Evolutionary conservation across 2,329 filamentous ascomycete species (phyloP).

Genomic region (Cordyceps farinosa): DNA sequence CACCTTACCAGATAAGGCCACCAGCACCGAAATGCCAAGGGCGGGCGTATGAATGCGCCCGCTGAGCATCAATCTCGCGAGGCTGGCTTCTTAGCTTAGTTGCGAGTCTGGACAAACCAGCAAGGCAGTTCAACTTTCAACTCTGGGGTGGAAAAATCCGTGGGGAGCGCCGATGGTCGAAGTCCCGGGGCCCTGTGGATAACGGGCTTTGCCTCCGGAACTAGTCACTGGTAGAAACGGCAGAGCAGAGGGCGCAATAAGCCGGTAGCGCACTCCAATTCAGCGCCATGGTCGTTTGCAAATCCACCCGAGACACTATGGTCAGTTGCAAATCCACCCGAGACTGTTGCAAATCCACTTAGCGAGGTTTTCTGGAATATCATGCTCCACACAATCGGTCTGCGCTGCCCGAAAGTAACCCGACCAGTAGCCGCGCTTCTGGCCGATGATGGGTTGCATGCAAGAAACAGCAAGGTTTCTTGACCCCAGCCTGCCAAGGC

Average conservation of each 20-base stretch:
- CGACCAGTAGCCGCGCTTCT: background rate
- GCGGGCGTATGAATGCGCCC: background rate
- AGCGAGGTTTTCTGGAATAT: background rate
- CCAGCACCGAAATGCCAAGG: background rate
- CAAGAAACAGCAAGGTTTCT: background rate
- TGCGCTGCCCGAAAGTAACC: background rate
- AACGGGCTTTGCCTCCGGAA: background rate
- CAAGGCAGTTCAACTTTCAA: background rate
- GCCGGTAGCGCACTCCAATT: background rate
- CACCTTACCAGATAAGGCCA: background rate
- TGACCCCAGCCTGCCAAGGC: background rate
- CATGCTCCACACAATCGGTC: constrained; percentile 4
- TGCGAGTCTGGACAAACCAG: background rate
- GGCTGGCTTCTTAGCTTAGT: background rate
- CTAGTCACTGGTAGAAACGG: background rate
- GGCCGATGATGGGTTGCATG: background rate
- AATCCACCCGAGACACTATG: background rate
- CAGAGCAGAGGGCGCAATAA: background rate
- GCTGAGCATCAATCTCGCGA: background rate
- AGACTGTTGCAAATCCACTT: background rate
- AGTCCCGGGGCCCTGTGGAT: background rate
- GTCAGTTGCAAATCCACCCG: background rate
- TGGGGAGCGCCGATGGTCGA: background rate
- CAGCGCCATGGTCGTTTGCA: background rate
- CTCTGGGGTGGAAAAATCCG: background rate